A percentile compares a stretch with the other conserved stretches of the same genome.
Evolutionary conservation across 768 basidiomycete genomes (phyloP).

Genomic region (Clavaria fumosa): DNA sequence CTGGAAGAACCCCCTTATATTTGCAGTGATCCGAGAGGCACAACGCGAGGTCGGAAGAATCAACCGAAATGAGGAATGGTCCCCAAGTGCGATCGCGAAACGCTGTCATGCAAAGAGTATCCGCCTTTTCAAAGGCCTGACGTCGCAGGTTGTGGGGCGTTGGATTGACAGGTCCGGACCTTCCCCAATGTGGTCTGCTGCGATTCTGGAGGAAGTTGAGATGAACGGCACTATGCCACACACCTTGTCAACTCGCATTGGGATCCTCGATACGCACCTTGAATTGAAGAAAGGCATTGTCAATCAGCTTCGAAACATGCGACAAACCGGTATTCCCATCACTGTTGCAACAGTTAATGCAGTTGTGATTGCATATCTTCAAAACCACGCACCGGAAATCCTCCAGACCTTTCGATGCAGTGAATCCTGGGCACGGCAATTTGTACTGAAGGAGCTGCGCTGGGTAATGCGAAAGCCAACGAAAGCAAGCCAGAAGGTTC

Average conservation of each 20-base stretch:
- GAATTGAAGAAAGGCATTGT: conserved; percentile 7
- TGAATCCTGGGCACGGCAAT: conserved; percentile 13
- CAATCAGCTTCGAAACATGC: conserved; percentile 8
- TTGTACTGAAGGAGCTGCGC: conserved; percentile 10
- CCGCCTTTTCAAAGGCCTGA: conserved; percentile 1
- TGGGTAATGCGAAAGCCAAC: conserved; percentile 11
- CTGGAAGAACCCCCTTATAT: no score
- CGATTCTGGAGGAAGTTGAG: not conserved
- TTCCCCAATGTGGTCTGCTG: not conserved
- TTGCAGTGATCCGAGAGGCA: no score
- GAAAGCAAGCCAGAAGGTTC: conserved; percentile 19
- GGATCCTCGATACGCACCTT: conserved; percentile 5
- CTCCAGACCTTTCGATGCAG: conserved; percentile 12
- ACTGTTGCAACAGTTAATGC: conserved; percentile 11
- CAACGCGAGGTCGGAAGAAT: no score
- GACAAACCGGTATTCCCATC: conserved; percentile 11
- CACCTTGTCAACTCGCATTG: not conserved
- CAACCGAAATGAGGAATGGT: no score
- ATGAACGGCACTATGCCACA: not conserved
- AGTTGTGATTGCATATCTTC: conserved; percentile 13
- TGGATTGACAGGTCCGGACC: conserved; percentile 7
- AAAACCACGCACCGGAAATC: conserved; percentile 6
- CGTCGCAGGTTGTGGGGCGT: conserved; percentile 6
- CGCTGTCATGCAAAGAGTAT: not conserved
- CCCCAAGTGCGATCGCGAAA: not conserved